phyloP scores from a whole-genome alignment of 257 asterid species.

The Euphrasia confusa region DNA sequence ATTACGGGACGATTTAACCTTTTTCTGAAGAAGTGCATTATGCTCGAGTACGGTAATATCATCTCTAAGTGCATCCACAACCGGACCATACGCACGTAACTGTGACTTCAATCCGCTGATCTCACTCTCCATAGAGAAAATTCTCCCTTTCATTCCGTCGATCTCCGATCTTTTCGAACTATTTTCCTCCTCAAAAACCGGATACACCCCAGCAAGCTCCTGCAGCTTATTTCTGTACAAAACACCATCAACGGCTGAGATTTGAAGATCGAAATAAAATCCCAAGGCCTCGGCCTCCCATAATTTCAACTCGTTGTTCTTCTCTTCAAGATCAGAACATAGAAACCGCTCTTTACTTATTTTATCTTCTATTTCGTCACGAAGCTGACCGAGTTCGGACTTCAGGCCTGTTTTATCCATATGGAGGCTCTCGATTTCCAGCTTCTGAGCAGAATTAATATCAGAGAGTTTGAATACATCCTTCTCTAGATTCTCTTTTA shows the following conservation, averaged over 20 bases:
- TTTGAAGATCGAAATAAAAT: constrained; percentile 76
- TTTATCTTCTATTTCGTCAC: constrained; percentile 53
- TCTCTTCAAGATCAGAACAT: constrained; percentile 52
- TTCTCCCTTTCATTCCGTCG: constrained; percentile 53
- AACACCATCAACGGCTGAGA: constrained; percentile 54
- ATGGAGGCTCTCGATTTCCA: constrained; percentile 54
- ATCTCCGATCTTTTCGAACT: constrained; percentile 50
- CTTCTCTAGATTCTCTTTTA: constrained; percentile 43
- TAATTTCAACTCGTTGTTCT: constrained; percentile 56
- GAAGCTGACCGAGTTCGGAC: constrained; percentile 48
- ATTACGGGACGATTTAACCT: constrained; percentile 31
- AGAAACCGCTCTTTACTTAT: constrained; percentile 44
- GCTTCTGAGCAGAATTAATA: constrained; percentile 37
- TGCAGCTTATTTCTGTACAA: constrained; percentile 58
- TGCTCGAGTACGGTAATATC: constrained; percentile 67
- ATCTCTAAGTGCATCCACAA: constrained; percentile 54
- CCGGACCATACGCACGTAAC: constrained; percentile 55
- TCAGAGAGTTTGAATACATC: constrained; percentile 51
- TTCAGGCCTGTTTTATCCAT: constrained; percentile 40
- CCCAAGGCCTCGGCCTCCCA: constrained; percentile 88
- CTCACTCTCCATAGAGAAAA: constrained; percentile 58
- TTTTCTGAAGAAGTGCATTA: constrained; percentile 53
- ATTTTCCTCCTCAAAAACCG: constrained; percentile 43
- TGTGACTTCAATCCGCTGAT: constrained; percentile 51
- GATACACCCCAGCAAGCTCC: constrained; percentile 62